phyloP scores from a whole-genome alignment of 2,329 filamentous ascomycete genomes.

The Plectosphaerella cucumerina region DNA sequence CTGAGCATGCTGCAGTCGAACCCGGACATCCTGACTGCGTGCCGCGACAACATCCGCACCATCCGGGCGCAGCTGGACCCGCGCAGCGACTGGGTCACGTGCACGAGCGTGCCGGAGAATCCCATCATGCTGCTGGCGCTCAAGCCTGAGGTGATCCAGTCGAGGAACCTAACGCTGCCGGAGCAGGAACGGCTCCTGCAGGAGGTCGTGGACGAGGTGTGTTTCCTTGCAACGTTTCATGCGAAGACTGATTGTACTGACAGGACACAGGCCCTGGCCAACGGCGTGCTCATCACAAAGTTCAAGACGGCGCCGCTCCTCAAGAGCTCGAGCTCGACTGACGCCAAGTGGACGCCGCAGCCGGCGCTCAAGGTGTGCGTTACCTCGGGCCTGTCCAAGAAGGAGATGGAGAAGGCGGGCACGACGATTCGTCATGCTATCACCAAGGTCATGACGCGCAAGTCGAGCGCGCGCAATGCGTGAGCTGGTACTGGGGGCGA shows the following conservation, averaged over 20 bases:
- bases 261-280: conserved; percentile 67
- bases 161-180: conserved; percentile 61
- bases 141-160: conserved; percentile 75
- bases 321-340: conserved; percentile 59
- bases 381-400: conserved; percentile 81
- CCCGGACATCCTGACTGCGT: conserved; percentile 72
- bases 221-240: conserved; percentile 19
- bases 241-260: conserved; percentile 3
- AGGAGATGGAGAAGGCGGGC: conserved; percentile 94
- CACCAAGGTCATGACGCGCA: conserved; percentile 79
- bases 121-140: conserved; percentile 80
- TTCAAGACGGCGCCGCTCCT: conserved; percentile 73
- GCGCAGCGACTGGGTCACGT: conserved; percentile 86
- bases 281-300: conserved; percentile 84
- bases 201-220: conserved; percentile 94
- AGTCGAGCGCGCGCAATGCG: conserved; percentile 39
- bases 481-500: background rate
- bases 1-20: conserved; percentile 81
- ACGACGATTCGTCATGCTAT: conserved; percentile 85
- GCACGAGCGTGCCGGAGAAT: conserved; percentile 78
- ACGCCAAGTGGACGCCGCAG: conserved; percentile 64
- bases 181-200: conserved; percentile 85
- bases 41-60: conserved; percentile 80
- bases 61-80: conserved; percentile 88
- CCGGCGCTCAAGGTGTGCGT: conserved; percentile 90